Evolutionary conservation across 75 land plant species (phyloP), one percentile per base, ranked within the genome.

Genomic region (Isoetes taiwanensis): DNA sequence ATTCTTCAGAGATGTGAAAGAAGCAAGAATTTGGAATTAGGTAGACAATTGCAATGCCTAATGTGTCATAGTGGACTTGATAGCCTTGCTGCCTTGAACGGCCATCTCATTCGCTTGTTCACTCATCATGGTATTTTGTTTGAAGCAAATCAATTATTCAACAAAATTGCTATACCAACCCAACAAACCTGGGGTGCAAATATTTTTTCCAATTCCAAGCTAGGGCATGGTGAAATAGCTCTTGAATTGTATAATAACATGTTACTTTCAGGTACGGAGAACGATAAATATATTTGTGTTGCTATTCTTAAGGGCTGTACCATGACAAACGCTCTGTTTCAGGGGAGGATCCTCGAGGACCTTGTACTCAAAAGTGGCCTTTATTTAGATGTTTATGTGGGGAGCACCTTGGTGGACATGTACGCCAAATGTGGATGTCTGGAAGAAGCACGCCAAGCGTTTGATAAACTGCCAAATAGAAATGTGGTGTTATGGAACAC

Each of bases 401-500:
- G 58, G 4, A 75, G 57, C 62, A 57, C 78, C 1, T 12, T 79
- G 43, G 55, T 79, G 27, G 73, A 75, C 54, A 71, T 79, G 77
- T 75, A 79, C 63, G 75, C 72, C 1, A 72, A 77, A 28, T 72
- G 75, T 56, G 75, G 79, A 1, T 41, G 37, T 11, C 46, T 74
- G 38, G 37, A 32, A 23, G 65, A 68, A 41, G 72, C 82, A 28
- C 28, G 27, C 30, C 34, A 17, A 0, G 24, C 75, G 54, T 79
- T 79, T 28, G 2, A 20, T 2, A 53, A 21, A 6, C 69, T 70
- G 76, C 21, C 64, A 24, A 43, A 39, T 10, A 65, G 54, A 17
- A 78, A 65, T 53, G 63, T 65, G 1, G 73, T 66, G 3, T 69
- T 76, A 10, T 78, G 80, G 80, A 78, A 70, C 21, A 73, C 76